These are phyloP conservation scores for Corynascus novoguineensis DNA, from an alignment of 495 filamentous ascomycete species.

Conservation along the genomic window DNA sequence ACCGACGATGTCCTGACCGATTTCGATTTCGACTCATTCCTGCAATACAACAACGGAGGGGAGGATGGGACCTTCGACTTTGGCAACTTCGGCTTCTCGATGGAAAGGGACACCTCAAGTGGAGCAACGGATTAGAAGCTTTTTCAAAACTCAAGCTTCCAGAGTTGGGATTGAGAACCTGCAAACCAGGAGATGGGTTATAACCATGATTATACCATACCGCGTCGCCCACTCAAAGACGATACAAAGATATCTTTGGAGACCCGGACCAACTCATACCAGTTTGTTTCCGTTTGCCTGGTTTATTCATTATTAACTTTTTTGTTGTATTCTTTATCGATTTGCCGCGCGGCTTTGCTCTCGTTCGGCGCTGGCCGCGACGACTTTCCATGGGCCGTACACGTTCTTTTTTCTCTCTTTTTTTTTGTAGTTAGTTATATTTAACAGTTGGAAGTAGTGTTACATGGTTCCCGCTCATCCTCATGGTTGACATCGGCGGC, in stretches of 20 bases:
- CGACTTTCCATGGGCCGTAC: neutral
- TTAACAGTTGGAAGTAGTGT: constrained; percentile 3
- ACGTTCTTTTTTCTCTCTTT: constrained; percentile 1
- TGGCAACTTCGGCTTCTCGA: constrained; percentile 34
- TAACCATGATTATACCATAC: neutral
- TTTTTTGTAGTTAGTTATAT: neutral
- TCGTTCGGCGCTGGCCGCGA: neutral
- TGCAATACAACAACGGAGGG: constrained; percentile 47
- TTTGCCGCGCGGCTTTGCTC: neutral
- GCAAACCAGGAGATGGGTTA: neutral
- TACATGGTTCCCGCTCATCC: constrained; percentile 10
- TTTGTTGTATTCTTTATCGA: neutral
- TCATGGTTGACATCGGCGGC: constrained; percentile 6
- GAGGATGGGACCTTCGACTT: constrained; percentile 44
- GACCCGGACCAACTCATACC: neutral
- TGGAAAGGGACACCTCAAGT: constrained; percentile 46
- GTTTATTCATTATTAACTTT: neutral
- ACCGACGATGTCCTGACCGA: constrained; percentile 85
- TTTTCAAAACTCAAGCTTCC: neutral
- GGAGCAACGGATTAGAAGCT: constrained; percentile 43
- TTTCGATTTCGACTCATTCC: constrained; percentile 95
- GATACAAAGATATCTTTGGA: neutral
- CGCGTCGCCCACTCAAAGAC: neutral
- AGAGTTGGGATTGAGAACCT: neutral
- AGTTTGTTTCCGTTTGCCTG: neutral